Base-by-base conservation (phyloP, 1,139 yeast genomes). In the Hanseniaspora uvarum region DNA sequence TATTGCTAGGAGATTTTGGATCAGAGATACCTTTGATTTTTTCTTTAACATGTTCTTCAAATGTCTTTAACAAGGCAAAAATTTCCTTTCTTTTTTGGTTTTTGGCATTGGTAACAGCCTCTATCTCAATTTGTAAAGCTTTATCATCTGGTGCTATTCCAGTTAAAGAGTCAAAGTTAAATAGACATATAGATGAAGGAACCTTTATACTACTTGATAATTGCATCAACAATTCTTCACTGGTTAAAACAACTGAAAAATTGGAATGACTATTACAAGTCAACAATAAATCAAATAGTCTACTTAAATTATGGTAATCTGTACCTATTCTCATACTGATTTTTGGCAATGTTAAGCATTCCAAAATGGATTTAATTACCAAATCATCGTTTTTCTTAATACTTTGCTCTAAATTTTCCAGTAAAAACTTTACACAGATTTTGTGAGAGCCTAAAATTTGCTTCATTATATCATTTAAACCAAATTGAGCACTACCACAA, bases 391-490 rank as follows among this genome's bases (percentile, higher is more conserved):
- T 70, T 3, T 70, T 70, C 0, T 72, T 70, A n/a, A 89, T 62
- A 0, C 87, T 81, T 23, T 68, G 67, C 10, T 73, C 67, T 53
- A 84, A 68, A 18, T 74, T 72, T 30, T 73, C 73, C 59, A 63
- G 65, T 58, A 60, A 59, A 24, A 63, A 68, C 56, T 65, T 76
- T 49, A 81, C 68, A 10, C 82, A 72, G 10, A 76, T 69, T 44
- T 72, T 68, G 56, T 83, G 81, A 0, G 94, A 80, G 1, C 92
- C 88, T 59, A 81, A 74, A 10, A 92, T 70, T 55, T 87, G 80
- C 61, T 81, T 83, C 75, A 86, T 78, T 1, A 87, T 79, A 44
- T 84, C 83, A 4, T 80, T 76, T 55, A 92, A 69, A 1, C 86
- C 76, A 0, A 78, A 69, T 57, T 85, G 89, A 0, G 96, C 95